Evolutionary conservation across 257 asterid genomes (phyloP).

Genomic region (Nicotiana sylvestris): DNA sequence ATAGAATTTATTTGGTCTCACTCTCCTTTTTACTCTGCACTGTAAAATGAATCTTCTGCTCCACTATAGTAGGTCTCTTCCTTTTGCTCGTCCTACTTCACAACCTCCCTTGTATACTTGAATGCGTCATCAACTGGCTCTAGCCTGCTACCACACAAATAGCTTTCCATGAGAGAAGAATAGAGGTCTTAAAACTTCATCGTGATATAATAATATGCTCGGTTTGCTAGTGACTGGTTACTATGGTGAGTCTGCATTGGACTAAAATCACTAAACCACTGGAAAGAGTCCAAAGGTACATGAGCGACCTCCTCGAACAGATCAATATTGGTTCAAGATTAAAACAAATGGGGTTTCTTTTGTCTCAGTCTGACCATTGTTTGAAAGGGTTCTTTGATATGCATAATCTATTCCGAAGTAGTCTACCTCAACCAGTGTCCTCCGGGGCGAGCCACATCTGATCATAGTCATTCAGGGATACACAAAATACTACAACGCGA

Average conservation of each 20-base stretch:
- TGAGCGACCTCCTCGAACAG: conserved; percentile 12
- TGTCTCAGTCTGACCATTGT: conserved; percentile 7
- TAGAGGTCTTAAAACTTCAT: too few species aligned
- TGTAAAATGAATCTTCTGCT: conserved; percentile 11
- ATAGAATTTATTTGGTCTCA: too few species aligned
- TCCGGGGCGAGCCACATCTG: conserved; percentile 7
- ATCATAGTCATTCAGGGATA: conserved; percentile 10
- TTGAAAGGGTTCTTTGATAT: conserved; percentile 21
- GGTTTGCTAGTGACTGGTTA: conserved; percentile 16
- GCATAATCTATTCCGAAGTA: conserved; percentile 23
- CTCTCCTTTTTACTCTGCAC: not conserved
- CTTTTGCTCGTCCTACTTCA: conserved; percentile 14
- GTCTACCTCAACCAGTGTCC: not conserved
- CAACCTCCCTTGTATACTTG: conserved; percentile 1
- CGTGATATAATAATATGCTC: not conserved
- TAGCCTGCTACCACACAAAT: too few species aligned
- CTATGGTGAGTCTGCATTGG: conserved; percentile 3
- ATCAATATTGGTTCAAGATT: conserved; percentile 20
- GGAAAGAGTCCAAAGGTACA: not conserved
- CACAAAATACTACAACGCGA: conserved; percentile 17
- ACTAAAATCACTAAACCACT: conserved; percentile 19
- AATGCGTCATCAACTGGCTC: too few species aligned
- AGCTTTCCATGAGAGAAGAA: too few species aligned
- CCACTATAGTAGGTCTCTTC: too few species aligned
- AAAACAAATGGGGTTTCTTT: conserved; percentile 17